Conservation (phyloP, 257 asterid genomes). For the Plectranthus barbatus region DNA sequence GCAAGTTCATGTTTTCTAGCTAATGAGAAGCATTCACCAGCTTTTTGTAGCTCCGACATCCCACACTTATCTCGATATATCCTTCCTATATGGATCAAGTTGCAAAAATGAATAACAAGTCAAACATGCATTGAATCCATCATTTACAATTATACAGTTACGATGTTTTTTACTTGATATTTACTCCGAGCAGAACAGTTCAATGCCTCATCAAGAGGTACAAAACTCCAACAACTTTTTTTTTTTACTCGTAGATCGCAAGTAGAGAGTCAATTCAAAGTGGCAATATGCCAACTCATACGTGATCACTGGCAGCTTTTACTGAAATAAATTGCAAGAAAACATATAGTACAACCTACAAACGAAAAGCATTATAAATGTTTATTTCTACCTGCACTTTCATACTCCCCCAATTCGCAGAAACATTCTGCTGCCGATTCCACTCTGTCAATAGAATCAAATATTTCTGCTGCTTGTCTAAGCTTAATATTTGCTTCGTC, state of each 20-base stretch:
- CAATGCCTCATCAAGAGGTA: too few relatives aligned
- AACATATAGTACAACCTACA: too few relatives aligned
- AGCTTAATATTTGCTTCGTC: constrained; percentile 31
- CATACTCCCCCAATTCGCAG: constrained; percentile 48
- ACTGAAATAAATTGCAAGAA: neutral
- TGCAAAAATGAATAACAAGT: neutral
- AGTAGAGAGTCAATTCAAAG: too few relatives aligned
- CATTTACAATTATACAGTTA: too few relatives aligned
- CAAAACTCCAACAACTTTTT: too few relatives aligned
- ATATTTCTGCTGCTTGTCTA: constrained; percentile 64
- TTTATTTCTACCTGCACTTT: constrained; percentile 41
- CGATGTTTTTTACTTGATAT: too few relatives aligned
- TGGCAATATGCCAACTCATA: too few relatives aligned
- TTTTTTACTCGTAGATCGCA: too few relatives aligned
- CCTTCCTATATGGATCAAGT: constrained; percentile 26
- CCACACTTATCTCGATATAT: constrained; percentile 49
- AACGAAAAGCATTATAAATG: too few relatives aligned
- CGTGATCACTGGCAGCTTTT: too few relatives aligned
- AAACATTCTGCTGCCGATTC: constrained; percentile 62
- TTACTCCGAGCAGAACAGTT: too few relatives aligned
- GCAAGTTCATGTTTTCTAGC: constrained; percentile 40
- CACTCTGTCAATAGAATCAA: constrained; percentile 38
- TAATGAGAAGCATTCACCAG: constrained; percentile 53
- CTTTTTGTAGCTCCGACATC: constrained; percentile 26
- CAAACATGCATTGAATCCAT: too few relatives aligned